Evolutionary conservation across 75 land plant genomes (phyloP).

Genomic region (Adiantum capillusveneris): DNA sequence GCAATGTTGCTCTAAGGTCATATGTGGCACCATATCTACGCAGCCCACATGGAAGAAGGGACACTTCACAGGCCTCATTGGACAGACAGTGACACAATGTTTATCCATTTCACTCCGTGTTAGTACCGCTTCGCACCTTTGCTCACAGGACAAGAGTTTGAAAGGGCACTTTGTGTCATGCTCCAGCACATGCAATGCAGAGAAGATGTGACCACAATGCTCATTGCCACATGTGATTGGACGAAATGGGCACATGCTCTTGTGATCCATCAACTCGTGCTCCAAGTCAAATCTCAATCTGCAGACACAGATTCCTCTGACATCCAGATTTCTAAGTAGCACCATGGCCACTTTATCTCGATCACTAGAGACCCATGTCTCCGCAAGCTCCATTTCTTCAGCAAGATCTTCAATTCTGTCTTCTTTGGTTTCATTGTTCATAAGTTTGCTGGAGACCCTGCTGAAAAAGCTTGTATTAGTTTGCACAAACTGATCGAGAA

Average conservation of each 20-base stretch:
- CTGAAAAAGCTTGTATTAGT: conserved; percentile 17
- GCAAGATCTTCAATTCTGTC: conserved; percentile 9
- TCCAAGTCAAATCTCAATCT: conserved; percentile 8
- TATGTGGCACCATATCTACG: conserved; percentile 14
- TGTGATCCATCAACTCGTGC: conserved; percentile 16
- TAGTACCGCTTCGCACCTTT: conserved; percentile 8
- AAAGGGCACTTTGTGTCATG: conserved; percentile 16
- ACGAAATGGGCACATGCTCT: conserved; percentile 18
- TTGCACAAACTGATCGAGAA: conserved; percentile 10
- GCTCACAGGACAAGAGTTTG: conserved; percentile 16
- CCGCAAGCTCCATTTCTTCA: conserved; percentile 13
- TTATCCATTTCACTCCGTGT: conserved; percentile 11
- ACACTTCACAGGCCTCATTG: conserved; percentile 17
- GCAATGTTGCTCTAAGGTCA: conserved; percentile 15
- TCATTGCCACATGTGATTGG: conserved; percentile 13
- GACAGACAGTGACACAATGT: conserved; percentile 15
- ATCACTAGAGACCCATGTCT: conserved; percentile 7
- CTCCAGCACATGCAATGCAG: conserved; percentile 8
- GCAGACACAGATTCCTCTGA: conserved; percentile 7
- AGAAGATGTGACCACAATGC: conserved; percentile 11
- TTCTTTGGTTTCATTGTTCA: conserved; percentile 7
- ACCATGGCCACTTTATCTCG: conserved; percentile 9
- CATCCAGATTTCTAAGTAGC: conserved; percentile 8
- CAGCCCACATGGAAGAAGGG: conserved; percentile 18
- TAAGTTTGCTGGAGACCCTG: conserved; percentile 16